Evolutionary conservation across 2,329 filamentous ascomycete genomes (phyloP).

Genomic region (Verticillium alfalfae): DNA sequence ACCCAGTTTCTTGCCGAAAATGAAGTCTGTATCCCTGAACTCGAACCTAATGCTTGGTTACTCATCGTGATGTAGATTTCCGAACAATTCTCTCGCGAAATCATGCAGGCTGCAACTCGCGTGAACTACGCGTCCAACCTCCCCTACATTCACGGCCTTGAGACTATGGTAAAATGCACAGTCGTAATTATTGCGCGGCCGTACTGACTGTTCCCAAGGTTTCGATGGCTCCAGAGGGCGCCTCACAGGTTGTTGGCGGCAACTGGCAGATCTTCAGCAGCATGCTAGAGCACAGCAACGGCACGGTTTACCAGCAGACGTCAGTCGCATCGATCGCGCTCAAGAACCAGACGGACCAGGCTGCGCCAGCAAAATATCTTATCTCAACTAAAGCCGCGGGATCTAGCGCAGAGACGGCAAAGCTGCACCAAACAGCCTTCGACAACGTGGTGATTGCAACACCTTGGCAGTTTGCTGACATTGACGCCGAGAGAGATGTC

Average conservation of each 20-base stretch:
- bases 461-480: constrained; percentile 74
- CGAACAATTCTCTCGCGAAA: constrained; percentile 64
- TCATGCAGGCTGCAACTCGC: constrained; percentile 84
- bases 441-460: constrained; percentile 79
- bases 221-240: constrained; percentile 83
- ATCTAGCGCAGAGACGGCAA: constrained; percentile 11
- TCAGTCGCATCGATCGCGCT: constrained; percentile 57
- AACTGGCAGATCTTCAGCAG: constrained; percentile 93
- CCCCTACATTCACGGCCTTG: constrained; percentile 78
- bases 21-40: constrained; percentile 30
- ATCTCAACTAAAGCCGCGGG: constrained; percentile 29
- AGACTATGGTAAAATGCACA: constrained; percentile 60
- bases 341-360: constrained; percentile 31
- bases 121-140: constrained; percentile 95
- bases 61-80: constrained; percentile 42
- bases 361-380: constrained; percentile 38
- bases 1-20: constrained; percentile 65
- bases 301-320: constrained; percentile 60
- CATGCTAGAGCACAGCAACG: constrained; percentile 65
- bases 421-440: constrained; percentile 49
- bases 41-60: background rate
- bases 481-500: constrained; percentile 58
- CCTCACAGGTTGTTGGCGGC: constrained; percentile 72
- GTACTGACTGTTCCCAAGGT: constrained; percentile 36
- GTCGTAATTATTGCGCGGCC: too few species aligned